Conservation (phyloP, 331 rosid species). For the Cydonia oblonga region DNA sequence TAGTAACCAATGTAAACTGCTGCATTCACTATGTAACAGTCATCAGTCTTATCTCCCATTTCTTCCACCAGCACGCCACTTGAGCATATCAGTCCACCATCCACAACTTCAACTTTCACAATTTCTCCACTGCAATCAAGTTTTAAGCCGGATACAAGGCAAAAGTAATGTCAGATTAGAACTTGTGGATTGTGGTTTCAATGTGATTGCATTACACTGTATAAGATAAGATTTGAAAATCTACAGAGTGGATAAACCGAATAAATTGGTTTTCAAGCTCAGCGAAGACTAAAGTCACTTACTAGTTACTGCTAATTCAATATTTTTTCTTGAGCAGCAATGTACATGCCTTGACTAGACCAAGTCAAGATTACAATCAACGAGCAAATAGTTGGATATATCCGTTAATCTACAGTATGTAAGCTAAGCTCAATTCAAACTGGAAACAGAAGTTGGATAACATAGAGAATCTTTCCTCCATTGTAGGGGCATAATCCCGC, state of each 20-base stretch:
- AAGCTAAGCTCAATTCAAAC: not conserved
- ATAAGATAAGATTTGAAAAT: not conserved
- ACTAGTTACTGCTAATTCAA: not conserved
- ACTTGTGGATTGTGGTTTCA: not conserved
- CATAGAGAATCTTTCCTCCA: not conserved
- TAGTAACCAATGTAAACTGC: slow-evolving; percentile 93
- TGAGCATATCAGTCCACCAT: slow-evolving; percentile 92
- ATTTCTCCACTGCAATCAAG: slow-evolving; percentile 65
- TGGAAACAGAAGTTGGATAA: not conserved
- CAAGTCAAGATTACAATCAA: not conserved
- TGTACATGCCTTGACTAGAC: not conserved
- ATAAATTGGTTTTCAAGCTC: not conserved
- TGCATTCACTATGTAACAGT: slow-evolving; percentile 88
- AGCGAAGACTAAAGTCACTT: not conserved
- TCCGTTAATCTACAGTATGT: not conserved
- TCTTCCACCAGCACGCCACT: slow-evolving; percentile 72
- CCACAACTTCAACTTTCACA: slow-evolving; percentile 70
- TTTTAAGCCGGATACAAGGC: not conserved
- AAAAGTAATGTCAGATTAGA: not conserved
- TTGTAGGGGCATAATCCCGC: not conserved
- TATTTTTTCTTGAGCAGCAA: not conserved
- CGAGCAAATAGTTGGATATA: not conserved
- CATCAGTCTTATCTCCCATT: slow-evolving; percentile 95
- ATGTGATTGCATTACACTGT: not conserved
- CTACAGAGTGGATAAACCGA: not conserved